Percentiles rank a stretch among this genome's conserved stretches.
Evolutionary conservation across 768 basidiomycete species (phyloP).

Genomic region (Neoboletus brunneissimus): DNA sequence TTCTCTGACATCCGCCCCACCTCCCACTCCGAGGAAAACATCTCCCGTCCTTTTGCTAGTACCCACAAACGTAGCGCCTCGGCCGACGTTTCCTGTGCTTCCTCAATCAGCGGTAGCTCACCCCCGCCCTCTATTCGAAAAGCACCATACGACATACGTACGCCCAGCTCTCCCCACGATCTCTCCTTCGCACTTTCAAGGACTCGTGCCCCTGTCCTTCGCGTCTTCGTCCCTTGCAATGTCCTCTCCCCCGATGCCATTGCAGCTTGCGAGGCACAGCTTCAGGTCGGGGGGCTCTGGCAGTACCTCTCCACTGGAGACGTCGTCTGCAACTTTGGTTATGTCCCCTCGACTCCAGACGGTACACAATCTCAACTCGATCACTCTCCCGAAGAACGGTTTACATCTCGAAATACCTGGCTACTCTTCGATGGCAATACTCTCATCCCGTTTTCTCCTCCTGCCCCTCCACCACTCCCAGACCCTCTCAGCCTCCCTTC

Average conservation of each 20-base stretch:
- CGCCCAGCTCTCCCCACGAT: constrained; percentile 52
- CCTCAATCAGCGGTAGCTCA: constrained; percentile 28
- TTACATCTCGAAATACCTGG: constrained; percentile 48
- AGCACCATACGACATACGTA: constrained; percentile 10
- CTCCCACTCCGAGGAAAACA: constrained; percentile 41
- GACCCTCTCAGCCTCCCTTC: constrained; percentile 66
- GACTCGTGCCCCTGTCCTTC: constrained; percentile 66
- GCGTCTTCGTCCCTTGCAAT: constrained; percentile 72
- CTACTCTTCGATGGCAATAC: constrained; percentile 66
- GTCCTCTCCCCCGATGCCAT: constrained; percentile 46
- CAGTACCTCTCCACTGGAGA: constrained; percentile 74
- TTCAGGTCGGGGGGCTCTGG: constrained; percentile 69
- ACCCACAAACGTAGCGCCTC: constrained; percentile 44
- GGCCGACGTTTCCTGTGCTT: constrained; percentile 45
- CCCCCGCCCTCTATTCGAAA: constrained; percentile 23
- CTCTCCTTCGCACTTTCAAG: constrained; percentile 57
- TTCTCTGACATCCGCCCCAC: constrained; percentile 26
- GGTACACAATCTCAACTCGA: constrained; percentile 25
- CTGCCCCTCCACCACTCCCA: constrained; percentile 46
- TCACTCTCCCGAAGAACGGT: constrained; percentile 17
- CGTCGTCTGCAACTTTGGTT: constrained; percentile 78
- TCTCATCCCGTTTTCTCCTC: constrained; percentile 61
- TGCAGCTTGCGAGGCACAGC: constrained; percentile 62
- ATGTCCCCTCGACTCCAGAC: constrained; percentile 48
- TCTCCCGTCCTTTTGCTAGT: constrained; percentile 29